Percentiles rank a stretch among this genome's conserved stretches.
Evolutionary conservation across 768 basidiomycete species (phyloP).

Genomic region (Kwoniella sp.): DNA sequence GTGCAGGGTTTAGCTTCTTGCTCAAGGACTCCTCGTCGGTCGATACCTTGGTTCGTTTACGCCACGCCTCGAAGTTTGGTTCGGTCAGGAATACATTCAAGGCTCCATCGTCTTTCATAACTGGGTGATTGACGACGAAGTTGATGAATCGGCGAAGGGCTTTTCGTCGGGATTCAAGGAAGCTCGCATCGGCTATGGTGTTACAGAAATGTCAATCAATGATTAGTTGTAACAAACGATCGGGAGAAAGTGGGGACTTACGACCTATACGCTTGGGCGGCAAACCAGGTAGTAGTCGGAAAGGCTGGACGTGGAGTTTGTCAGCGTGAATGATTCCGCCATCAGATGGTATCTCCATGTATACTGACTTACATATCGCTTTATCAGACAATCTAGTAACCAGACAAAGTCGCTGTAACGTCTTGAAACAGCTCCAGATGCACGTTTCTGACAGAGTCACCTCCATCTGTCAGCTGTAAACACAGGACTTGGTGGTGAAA

Average conservation of each 20-base stretch:
- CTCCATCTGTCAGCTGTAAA: no score
- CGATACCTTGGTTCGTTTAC: slow-evolving; percentile 72
- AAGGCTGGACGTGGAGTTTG: slow-evolving; percentile 61
- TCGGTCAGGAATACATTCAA: slow-evolving; percentile 79
- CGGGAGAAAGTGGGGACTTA: no score
- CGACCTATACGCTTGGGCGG: slow-evolving; percentile 92
- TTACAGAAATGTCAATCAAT: not conserved
- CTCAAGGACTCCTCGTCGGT: slow-evolving; percentile 80
- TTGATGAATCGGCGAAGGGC: slow-evolving; percentile 78
- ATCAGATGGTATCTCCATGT: not conserved
- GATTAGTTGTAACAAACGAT: no score
- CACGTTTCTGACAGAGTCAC: slow-evolving; percentile 56
- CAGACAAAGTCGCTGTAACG: slow-evolving; percentile 93
- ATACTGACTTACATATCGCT: slow-evolving; percentile 63
- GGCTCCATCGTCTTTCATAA: slow-evolving; percentile 83
- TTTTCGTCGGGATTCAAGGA: slow-evolving; percentile 88
- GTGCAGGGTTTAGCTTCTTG: slow-evolving; percentile 56
- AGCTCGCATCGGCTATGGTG: slow-evolving; percentile 74
- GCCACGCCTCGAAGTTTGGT: slow-evolving; percentile 81
- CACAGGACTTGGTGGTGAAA: not conserved
- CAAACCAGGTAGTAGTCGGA: slow-evolving; percentile 79
- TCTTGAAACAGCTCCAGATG: slow-evolving; percentile 70
- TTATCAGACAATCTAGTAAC: slow-evolving; percentile 79
- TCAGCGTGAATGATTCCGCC: not conserved
- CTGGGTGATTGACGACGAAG: slow-evolving; percentile 87